Conservation (phyloP, 1,284 basidiomycete genomes). For the Pseudozyma hubeiensis region DNA sequence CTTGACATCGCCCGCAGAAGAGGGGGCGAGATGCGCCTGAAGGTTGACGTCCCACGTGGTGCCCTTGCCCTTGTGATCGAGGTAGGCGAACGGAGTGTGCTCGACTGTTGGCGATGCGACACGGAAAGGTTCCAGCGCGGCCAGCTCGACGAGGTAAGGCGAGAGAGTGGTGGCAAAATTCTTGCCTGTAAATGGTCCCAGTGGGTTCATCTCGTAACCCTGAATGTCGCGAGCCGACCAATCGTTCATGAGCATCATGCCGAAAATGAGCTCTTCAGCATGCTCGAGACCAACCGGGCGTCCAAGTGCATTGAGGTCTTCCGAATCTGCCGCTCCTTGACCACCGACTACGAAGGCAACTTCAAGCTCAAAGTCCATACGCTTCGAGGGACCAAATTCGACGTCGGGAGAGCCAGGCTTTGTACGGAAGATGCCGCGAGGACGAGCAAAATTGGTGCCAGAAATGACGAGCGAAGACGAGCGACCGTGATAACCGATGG, state of each 20-base stretch:
- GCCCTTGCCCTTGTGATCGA: conserved; percentile 11
- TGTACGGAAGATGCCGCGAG: conserved; percentile 30
- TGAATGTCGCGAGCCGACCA: conserved; percentile 50
- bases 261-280: conserved; percentile 35
- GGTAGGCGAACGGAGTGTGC: conserved; percentile 18
- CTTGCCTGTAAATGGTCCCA: conserved; percentile 20
- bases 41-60: conserved; percentile 20
- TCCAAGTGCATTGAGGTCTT: conserved; percentile 16
- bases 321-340: not conserved
- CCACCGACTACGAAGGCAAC: conserved; percentile 35
- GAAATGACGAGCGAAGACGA: conserved; percentile 30
- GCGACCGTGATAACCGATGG: conserved; percentile 49
- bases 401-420: conserved; percentile 14
- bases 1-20: not conserved
- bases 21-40: conserved; percentile 10
- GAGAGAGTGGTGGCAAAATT: conserved; percentile 41
- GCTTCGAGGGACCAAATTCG: conserved; percentile 15
- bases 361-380: conserved; percentile 55
- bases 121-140: conserved; percentile 27
- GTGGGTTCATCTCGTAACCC: conserved; percentile 28
- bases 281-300: conserved; percentile 12
- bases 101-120: not conserved
- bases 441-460: conserved; percentile 26
- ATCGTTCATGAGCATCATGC: conserved; percentile 53
- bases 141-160: conserved; percentile 19